Percentiles rank a stretch among this genome's conserved stretches.
These are phyloP conservation scores for Coemansia sp. DNA, from an alignment of 192 early-diverging fungal genomes.

Conservation along the genomic window DNA sequence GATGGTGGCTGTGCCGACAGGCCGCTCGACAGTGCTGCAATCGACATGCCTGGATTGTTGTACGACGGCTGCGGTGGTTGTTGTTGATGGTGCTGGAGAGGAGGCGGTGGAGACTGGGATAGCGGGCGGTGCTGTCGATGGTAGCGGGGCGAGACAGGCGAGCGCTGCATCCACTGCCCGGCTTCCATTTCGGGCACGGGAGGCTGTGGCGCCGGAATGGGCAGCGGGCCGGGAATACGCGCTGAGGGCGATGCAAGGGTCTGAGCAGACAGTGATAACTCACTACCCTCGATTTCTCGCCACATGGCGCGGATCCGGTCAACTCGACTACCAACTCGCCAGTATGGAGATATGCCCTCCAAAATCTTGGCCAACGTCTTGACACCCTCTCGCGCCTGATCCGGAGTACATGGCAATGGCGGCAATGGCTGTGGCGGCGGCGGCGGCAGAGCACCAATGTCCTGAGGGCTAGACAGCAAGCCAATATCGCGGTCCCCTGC, in stretches of 20 bases:
- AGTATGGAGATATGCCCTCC: constrained; percentile 36
- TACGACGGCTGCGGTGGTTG: background rate
- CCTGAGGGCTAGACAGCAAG: constrained; percentile 24
- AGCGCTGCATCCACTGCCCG: constrained; percentile 6
- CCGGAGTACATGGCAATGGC: constrained; percentile 31
- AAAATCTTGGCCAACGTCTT: constrained; percentile 38
- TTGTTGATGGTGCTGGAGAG: background rate
- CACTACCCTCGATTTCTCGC: constrained; percentile 32
- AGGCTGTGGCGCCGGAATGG: background rate
- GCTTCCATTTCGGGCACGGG: constrained; percentile 1
- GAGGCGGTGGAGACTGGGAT: background rate
- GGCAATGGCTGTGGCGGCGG: constrained; percentile 28
- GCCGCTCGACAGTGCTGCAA: background rate
- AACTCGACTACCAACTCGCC: constrained; percentile 33
- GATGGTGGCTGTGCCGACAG: constrained; percentile 9
- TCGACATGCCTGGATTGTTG: background rate
- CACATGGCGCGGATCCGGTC: constrained; percentile 31
- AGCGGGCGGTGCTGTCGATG: background rate
- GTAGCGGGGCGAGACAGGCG: background rate
- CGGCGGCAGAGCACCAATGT: constrained; percentile 28
- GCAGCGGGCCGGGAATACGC: constrained; percentile 2
- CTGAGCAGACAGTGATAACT: constrained; percentile 7
- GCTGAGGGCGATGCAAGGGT: constrained; percentile 5
- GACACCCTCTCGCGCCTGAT: constrained; percentile 41
- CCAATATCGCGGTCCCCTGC: constrained; percentile 13